A percentile compares a stretch with the other conserved stretches of the same genome.
Conservation (phyloP, 805 yeast species). For the Starmerella asiatica region DNA sequence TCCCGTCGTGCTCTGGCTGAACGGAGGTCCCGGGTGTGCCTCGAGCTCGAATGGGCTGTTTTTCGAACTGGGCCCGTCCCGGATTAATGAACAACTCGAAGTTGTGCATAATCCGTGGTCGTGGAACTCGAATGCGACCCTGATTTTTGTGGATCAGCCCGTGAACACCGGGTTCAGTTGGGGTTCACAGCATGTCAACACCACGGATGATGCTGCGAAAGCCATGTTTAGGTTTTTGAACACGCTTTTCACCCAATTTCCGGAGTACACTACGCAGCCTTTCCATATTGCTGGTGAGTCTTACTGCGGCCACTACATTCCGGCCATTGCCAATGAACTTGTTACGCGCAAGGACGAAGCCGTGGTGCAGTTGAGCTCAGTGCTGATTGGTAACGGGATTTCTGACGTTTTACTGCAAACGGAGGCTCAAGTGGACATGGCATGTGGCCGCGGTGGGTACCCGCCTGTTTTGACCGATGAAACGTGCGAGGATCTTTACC, state of each 20-base stretch:
- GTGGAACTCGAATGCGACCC: constrained; percentile 84
- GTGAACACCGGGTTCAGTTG: constrained; percentile 85
- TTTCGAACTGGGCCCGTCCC: constrained; percentile 83
- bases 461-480: constrained; percentile 55
- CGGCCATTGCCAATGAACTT: constrained; percentile 52
- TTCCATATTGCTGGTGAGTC: constrained; percentile 91
- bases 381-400: constrained; percentile 83
- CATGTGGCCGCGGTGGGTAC: constrained; percentile 75
- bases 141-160: constrained; percentile 86
- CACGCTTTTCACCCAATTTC: constrained; percentile 71
- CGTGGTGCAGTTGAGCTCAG: constrained; percentile 52
- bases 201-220: constrained; percentile 68
- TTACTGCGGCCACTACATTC: constrained; percentile 88
- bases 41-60: constrained; percentile 67
- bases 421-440: constrained; percentile 78
- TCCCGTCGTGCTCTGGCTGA: constrained; percentile 80
- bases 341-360: constrained; percentile 33
- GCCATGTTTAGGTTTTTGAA: constrained; percentile 80
- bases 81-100: constrained; percentile 43
- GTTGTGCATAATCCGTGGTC: constrained; percentile 53
- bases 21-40: constrained; percentile 94
- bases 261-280: constrained; percentile 42
- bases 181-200: constrained; percentile 39
- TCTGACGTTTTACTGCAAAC: constrained; percentile 74
- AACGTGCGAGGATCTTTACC: constrained; percentile 52